A percentile compares a stretch with the other conserved stretches of the same genome.
Evolutionary conservation across 2,329 filamentous ascomycete genomes (phyloP).

Genomic region (Fusarium metavorans): DNA sequence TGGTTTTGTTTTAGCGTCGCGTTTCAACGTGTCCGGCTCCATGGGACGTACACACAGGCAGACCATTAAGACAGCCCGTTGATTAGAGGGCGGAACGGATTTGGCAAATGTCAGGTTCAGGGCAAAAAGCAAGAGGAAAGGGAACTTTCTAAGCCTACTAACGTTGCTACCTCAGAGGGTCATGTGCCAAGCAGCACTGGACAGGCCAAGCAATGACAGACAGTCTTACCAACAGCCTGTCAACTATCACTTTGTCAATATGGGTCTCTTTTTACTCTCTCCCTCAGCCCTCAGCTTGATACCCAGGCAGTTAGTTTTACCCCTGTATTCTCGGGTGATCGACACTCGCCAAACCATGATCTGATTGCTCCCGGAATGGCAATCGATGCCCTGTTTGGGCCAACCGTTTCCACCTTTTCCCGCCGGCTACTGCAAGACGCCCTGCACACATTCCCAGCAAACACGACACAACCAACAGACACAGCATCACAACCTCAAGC

Average conservation of each 20-base stretch:
- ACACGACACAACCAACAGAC: neutral
- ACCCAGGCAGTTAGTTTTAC: neutral
- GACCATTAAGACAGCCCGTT: neutral
- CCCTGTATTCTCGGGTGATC: slow-evolving; percentile 6
- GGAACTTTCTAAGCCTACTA: neutral
- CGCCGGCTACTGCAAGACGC: neutral
- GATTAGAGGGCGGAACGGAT: neutral
- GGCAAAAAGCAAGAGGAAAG: neutral
- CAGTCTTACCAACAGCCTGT: neutral
- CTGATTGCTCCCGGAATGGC: neutral
- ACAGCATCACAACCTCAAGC: neutral
- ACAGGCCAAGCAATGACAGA: neutral
- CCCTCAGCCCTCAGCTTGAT: neutral
- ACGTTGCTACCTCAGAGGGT: neutral
- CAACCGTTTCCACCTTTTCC: neutral
- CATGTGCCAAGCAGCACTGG: neutral
- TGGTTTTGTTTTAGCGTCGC: neutral
- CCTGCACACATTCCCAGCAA: neutral
- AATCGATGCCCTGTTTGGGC: neutral
- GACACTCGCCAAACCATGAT: slow-evolving; percentile 7
- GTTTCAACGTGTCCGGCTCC: neutral
- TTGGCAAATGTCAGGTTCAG: neutral
- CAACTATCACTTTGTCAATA: neutral
- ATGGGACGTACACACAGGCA: neutral
- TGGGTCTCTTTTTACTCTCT: neutral